Evolutionary conservation across 2,329 filamentous ascomycete species (phyloP).

Genomic region (Pyricularia pennisetigena): DNA sequence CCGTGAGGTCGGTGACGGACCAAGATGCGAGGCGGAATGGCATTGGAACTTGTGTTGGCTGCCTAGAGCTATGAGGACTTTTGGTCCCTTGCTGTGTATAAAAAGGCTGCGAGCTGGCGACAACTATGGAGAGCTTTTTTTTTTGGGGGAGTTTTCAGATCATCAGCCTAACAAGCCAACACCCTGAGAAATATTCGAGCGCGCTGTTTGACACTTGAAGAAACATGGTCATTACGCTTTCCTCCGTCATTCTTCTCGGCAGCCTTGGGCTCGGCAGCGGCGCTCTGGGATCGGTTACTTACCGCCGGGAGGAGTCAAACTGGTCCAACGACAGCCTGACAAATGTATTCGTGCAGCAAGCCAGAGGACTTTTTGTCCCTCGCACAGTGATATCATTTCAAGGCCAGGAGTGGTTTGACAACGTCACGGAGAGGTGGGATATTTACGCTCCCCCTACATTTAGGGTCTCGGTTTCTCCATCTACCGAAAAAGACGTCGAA

Average conservation of each 20-base stretch:
- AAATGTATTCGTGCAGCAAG: neutral
- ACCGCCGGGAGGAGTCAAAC: neutral
- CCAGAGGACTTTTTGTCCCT: neutral
- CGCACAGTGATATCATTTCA: neutral
- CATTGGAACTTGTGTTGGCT: too few species aligned
- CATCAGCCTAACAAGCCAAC: too few species aligned
- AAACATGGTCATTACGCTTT: neutral
- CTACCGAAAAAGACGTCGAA: neutral
- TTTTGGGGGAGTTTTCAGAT: too few species aligned
- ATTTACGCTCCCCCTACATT: neutral
- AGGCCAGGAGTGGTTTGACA: neutral
- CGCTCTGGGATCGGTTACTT: neutral
- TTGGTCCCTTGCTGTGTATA: too few species aligned
- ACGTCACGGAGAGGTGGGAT: neutral
- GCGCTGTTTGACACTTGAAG: too few species aligned
- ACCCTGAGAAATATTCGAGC: too few species aligned
- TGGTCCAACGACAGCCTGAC: neutral
- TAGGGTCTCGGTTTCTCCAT: neutral
- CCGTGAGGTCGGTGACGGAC: too few species aligned
- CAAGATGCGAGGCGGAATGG: too few species aligned
- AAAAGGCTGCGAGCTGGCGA: too few species aligned
- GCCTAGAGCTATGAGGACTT: too few species aligned
- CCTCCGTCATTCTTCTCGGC: neutral
- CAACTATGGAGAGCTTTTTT: too few species aligned
- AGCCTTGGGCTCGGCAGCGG: neutral